Conservation (phyloP, 345 rosid species). For the Dipteronia sinensis region DNA sequence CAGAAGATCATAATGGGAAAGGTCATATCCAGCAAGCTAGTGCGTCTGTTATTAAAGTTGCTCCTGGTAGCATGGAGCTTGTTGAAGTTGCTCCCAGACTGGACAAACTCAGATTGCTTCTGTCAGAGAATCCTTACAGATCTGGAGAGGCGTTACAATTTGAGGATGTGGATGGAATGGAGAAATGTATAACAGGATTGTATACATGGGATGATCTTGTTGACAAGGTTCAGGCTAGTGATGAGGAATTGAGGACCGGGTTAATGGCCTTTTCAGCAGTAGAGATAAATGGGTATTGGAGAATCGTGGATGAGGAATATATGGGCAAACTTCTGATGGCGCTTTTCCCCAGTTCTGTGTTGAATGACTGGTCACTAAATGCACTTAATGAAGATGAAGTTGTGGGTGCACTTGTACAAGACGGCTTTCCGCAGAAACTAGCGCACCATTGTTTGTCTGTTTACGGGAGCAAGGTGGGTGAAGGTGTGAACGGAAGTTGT, state of each 20-base stretch:
- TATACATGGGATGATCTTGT: conserved; percentile 75
- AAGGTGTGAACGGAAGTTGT: conserved; percentile 21
- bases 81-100: conserved; percentile 86
- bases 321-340: conserved; percentile 64
- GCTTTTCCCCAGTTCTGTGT: conserved; percentile 63
- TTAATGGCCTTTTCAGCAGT: conserved; percentile 65
- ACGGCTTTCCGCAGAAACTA: conserved; percentile 62
- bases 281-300: conserved; percentile 89
- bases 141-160: conserved; percentile 41
- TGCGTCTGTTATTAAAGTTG: conserved; percentile 60
- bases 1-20: conserved; percentile 32
- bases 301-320: conserved; percentile 68
- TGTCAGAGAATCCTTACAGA: conserved; percentile 53
- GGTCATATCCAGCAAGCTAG: conserved; percentile 20
- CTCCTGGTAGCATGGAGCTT: conserved; percentile 79
- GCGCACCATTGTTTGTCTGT: conserved; percentile 63
- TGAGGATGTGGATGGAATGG: conserved; percentile 39
- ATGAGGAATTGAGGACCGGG: conserved; percentile 63
- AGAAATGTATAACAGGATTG: conserved; percentile 30
- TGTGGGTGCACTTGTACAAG: conserved; percentile 51
- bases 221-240: conserved; percentile 77
- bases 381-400: conserved; percentile 65
- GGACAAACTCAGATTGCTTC: conserved; percentile 70
- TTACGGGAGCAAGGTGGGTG: conserved; percentile 55
- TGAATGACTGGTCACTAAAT: conserved; percentile 72